Percentiles rank a stretch among this genome's conserved stretches.
These are phyloP conservation scores for Pogostemon cablin DNA, from an alignment of 257 asterid species.

Conservation along the genomic window DNA sequence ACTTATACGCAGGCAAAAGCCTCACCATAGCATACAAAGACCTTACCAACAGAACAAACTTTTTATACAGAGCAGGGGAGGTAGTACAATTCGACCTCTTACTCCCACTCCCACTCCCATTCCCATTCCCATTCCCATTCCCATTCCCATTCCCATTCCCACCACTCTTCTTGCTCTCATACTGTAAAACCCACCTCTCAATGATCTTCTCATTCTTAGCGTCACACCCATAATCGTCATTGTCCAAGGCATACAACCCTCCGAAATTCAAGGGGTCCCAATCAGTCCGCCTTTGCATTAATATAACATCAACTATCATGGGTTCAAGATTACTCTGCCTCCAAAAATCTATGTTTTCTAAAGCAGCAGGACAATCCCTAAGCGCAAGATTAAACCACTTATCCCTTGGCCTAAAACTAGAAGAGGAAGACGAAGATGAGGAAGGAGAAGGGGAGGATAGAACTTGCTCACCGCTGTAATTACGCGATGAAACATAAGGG, in stretches of 20 bases:
- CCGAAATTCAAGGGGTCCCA: slow-evolving; percentile 58
- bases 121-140: slow-evolving; percentile 41
- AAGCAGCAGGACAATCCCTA: slow-evolving; percentile 83
- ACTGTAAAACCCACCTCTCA: slow-evolving; percentile 91
- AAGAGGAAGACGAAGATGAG: slow-evolving; percentile 61
- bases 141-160: slow-evolving; percentile 43
- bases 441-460: slow-evolving; percentile 72
- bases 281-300: slow-evolving; percentile 55
- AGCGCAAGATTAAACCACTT: slow-evolving; percentile 86
- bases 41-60: slow-evolving; percentile 67
- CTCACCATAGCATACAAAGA: slow-evolving; percentile 74
- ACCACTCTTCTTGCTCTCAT: slow-evolving; percentile 65
- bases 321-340: slow-evolving; percentile 81
- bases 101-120: slow-evolving; percentile 39
- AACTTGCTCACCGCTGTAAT: slow-evolving; percentile 77
- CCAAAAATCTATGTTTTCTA: slow-evolving; percentile 89
- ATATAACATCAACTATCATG: slow-evolving; percentile 77
- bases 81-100: slow-evolving; percentile 60
- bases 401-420: slow-evolving; percentile 79
- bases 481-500: slow-evolving; percentile 81
- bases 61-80: slow-evolving; percentile 65
- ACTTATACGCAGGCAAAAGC: slow-evolving; percentile 85
- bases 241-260: slow-evolving; percentile 54
- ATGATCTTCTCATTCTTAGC: slow-evolving; percentile 58
- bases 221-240: slow-evolving; percentile 56